Percentiles rank a stretch among this genome's conserved stretches.
These are phyloP conservation scores for Cystobasidiaceae sp. DNA, from an alignment of 1,284 basidiomycete genomes.

Conservation along the genomic window DNA sequence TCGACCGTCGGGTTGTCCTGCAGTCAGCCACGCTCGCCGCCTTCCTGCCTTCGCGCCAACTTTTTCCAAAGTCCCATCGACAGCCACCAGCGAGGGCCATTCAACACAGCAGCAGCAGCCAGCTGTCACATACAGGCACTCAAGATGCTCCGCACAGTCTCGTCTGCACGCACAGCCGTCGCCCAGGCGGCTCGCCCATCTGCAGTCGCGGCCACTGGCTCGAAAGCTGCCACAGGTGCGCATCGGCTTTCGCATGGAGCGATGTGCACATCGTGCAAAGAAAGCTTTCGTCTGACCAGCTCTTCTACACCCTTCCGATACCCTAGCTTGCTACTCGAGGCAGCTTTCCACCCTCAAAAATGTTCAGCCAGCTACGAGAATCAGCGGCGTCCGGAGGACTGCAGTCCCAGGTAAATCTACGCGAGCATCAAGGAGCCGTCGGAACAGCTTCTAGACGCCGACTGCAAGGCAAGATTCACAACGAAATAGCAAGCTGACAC, in stretches of 20 bases:
- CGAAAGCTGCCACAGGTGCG: conserved; percentile 11
- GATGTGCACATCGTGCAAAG: not conserved
- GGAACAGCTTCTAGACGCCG: too few species aligned
- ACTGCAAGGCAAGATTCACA: too few species aligned
- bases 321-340: conserved; percentile 3
- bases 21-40: too few species aligned
- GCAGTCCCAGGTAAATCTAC: conserved; percentile 12
- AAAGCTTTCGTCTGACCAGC: too few species aligned
- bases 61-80: too few species aligned
- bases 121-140: not conserved
- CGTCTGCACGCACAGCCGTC: conserved; percentile 16
- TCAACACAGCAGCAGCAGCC: too few species aligned
- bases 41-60: too few species aligned
- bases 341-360: conserved; percentile 8
- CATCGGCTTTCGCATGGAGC: too few species aligned
- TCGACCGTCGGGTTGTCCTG: too few species aligned
- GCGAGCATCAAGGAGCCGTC: too few species aligned
- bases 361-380: conserved; percentile 18
- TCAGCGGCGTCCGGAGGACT: conserved; percentile 25
- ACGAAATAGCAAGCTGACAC: too few species aligned
- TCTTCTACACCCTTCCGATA: not conserved
- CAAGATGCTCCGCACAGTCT: conserved; percentile 22
- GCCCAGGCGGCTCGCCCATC: conserved; percentile 4
- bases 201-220: not conserved
- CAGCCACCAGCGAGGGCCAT: too few species aligned